A percentile compares a stretch with the other conserved stretches of the same genome.
phyloP scores from a whole-genome alignment of 2,329 filamentous ascomycete genomes.

The Thermoascus crustaceus region DNA sequence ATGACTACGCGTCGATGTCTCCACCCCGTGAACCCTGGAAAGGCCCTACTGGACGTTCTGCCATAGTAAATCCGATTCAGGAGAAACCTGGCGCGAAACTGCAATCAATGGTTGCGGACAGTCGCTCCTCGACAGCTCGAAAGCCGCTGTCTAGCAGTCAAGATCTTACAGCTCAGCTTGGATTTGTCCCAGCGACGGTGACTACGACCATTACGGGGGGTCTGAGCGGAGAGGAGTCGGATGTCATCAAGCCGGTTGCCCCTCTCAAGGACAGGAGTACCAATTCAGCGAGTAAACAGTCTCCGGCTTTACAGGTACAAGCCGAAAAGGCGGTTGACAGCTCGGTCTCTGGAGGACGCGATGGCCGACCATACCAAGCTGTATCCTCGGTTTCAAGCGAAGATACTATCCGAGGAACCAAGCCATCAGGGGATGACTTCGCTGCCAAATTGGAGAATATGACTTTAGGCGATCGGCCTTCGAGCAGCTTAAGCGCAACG shows the following conservation, averaged over 20 bases:
- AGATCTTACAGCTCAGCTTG: background rate
- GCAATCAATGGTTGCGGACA: no score
- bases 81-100: conserved; percentile 54
- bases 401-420: no score
- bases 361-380: no score
- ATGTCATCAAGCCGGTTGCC: background rate
- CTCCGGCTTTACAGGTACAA: no score
- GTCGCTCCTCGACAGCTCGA: conserved; percentile 3
- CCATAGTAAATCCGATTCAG: conserved; percentile 56
- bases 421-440: conserved; percentile 20
- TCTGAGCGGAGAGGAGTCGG: background rate
- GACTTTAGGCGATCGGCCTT: conserved; percentile 44
- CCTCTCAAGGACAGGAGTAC: background rate
- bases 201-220: conserved; percentile 25
- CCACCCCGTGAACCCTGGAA: conserved; percentile 56
- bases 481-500: conserved; percentile 57
- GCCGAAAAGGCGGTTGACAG: no score
- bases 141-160: background rate
- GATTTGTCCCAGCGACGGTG: conserved; percentile 22
- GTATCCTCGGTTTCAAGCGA: no score
- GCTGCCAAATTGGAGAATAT: conserved; percentile 25
- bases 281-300: background rate
- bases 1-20: no score
- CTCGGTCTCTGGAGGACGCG: no score
- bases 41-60: conserved; percentile 60